A percentile compares a stretch with the other conserved stretches of the same genome.
These are phyloP conservation scores for Westerdykella ornata DNA, from an alignment of 2,329 filamentous ascomycete species.

Conservation along the genomic window DNA sequence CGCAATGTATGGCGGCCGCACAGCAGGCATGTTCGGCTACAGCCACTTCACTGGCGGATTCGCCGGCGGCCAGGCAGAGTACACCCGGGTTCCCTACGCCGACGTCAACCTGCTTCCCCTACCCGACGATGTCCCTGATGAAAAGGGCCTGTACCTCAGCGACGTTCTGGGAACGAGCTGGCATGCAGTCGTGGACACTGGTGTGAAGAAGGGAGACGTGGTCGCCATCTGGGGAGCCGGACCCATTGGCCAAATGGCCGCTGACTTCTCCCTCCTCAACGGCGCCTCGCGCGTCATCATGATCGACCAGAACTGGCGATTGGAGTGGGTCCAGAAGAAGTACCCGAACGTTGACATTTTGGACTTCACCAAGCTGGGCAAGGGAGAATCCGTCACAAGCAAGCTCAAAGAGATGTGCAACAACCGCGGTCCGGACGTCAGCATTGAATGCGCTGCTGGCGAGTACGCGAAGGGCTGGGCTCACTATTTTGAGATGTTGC, in stretches of 20 bases:
- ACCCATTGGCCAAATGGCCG: constrained; percentile 75
- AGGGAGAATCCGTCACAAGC: constrained; percentile 59
- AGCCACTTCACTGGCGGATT: constrained; percentile 75
- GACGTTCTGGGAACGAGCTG: constrained; percentile 76
- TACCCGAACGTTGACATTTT: constrained; percentile 61
- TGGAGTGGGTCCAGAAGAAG: constrained; percentile 60
- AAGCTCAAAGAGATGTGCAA: constrained; percentile 67
- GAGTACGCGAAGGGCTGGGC: constrained; percentile 58
- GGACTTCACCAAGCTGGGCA: constrained; percentile 60
- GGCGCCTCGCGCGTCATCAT: constrained; percentile 71
- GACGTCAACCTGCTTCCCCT: constrained; percentile 76
- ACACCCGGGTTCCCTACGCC: constrained; percentile 71
- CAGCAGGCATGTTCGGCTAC: constrained; percentile 58
- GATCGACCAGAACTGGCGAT: constrained; percentile 66
- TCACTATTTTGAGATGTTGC: constrained; percentile 53
- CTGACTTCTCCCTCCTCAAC: constrained; percentile 60
- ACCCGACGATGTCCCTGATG: constrained; percentile 72
- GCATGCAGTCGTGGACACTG: constrained; percentile 76
- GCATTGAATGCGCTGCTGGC: constrained; percentile 61
- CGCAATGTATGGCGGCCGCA: constrained; percentile 71
- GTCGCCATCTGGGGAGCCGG: constrained; percentile 86
- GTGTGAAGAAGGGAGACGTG: constrained; percentile 66
- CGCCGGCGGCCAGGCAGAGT: constrained; percentile 82
- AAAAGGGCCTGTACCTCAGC: constrained; percentile 73
- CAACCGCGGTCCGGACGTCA: constrained; percentile 63